These are phyloP conservation scores for Suhomyces guaymorum DNA, from an alignment of 1,139 yeast genomes.

Conservation along the genomic window DNA sequence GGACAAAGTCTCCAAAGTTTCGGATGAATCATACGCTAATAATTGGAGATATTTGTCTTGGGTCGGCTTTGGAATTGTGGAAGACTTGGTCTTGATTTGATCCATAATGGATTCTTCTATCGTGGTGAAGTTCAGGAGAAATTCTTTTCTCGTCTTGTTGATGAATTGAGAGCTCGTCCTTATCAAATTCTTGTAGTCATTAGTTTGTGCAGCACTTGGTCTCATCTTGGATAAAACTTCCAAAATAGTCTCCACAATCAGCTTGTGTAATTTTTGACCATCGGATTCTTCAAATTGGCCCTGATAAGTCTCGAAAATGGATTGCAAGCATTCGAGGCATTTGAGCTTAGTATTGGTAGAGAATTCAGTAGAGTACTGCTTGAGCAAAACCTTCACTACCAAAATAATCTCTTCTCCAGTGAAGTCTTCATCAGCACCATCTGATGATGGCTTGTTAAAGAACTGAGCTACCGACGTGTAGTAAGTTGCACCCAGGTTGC, in stretches of 20 bases:
- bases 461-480: conserved; percentile 33
- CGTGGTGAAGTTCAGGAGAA: too few species aligned
- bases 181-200: too few species aligned
- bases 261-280: conserved; percentile 3
- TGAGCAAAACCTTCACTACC: conserved; percentile 19
- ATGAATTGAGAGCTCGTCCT: too few species aligned
- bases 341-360: conserved; percentile 22
- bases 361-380: conserved; percentile 21
- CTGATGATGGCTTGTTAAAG: too few species aligned
- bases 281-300: background rate
- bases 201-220: conserved; percentile 3
- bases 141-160: too few species aligned
- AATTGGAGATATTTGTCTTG: too few species aligned
- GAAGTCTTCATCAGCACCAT: too few species aligned
- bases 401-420: conserved; percentile 21
- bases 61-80: too few species aligned
- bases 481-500: conserved; percentile 53
- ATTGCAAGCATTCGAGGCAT: conserved; percentile 23
- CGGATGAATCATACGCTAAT: too few species aligned
- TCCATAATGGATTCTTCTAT: too few species aligned
- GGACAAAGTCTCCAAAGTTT: too few species aligned
- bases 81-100: too few species aligned
- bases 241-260: conserved; percentile 11
- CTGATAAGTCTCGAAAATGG: conserved; percentile 17
- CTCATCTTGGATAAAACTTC: conserved; percentile 15